phyloP scores from a whole-genome alignment of 106 monocot genomes.

The Platanthera guangdongensis region DNA sequence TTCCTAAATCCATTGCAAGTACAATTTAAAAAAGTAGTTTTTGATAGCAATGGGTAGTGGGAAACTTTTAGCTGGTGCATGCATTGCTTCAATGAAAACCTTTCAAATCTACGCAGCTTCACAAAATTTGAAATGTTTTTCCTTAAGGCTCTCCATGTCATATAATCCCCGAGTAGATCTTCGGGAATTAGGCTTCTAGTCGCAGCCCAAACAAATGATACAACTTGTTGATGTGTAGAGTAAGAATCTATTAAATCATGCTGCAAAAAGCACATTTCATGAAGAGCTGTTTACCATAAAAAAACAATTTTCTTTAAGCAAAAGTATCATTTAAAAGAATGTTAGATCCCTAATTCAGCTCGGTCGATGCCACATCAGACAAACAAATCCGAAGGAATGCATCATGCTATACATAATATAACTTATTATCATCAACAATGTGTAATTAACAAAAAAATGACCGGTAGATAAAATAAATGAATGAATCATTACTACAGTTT shows the following conservation, averaged over 20 bases:
- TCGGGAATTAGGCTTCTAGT: conserved; percentile 57
- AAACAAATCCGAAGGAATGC: neutral
- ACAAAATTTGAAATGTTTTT: conserved; percentile 85
- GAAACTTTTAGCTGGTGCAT: conserved; percentile 46
- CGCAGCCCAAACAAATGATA: conserved; percentile 81
- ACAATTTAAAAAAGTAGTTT: conserved; percentile 18
- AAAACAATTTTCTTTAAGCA: neutral
- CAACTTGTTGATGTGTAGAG: conserved; percentile 48
- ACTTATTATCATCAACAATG: neutral
- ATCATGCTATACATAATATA: neutral
- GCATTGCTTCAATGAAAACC: conserved; percentile 45
- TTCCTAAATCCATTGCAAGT: conserved; percentile 8
- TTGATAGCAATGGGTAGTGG: conserved; percentile 37
- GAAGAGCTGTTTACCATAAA: neutral
- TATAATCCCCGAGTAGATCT: conserved; percentile 54
- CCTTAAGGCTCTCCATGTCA: conserved; percentile 59
- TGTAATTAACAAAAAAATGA: neutral
- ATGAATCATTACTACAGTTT: neutral
- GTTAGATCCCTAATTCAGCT: neutral
- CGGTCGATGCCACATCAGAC: neutral
- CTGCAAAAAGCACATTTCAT: conserved; percentile 1
- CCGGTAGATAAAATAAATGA: neutral
- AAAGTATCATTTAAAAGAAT: neutral
- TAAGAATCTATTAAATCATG: conserved; percentile 22
- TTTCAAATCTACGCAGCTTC: conserved; percentile 54